Conservation (phyloP, 176 grass and related monocot genomes). For the Avena eriantha region DNA sequence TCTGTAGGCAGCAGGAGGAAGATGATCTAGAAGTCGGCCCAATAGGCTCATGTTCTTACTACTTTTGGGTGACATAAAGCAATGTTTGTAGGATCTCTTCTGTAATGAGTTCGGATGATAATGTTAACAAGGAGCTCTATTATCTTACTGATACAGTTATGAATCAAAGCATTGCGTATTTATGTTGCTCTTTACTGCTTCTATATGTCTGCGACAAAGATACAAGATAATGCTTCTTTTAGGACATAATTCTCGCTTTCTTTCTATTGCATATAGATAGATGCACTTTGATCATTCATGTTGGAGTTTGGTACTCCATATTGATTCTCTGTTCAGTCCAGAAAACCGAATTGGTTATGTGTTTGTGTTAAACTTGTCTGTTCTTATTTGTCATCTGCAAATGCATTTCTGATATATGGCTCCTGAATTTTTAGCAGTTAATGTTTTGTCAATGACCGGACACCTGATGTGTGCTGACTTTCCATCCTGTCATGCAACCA, state of each 20-base stretch:
- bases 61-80: background rate
- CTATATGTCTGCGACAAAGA: background rate
- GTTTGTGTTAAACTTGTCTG: background rate
- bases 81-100: background rate
- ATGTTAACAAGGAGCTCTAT: slow-evolving; percentile 18
- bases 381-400: background rate
- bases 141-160: slow-evolving; percentile 12
- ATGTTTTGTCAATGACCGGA: background rate
- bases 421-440: background rate
- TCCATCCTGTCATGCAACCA: background rate
- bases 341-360: background rate
- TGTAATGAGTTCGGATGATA: slow-evolving; percentile 26
- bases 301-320: background rate
- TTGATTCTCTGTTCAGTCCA: slow-evolving; percentile 3
- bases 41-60: slow-evolving; percentile 13
- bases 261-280: background rate
- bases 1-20: slow-evolving; percentile 29
- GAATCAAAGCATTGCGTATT: slow-evolving; percentile 9
- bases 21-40: background rate
- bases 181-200: slow-evolving; percentile 11
- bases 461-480: background rate
- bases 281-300: background rate
- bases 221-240: background rate
- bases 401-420: background rate
- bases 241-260: background rate